Base-by-base conservation (phyloP, 305 asterid genomes). In the Solanum hybrid region DNA sequence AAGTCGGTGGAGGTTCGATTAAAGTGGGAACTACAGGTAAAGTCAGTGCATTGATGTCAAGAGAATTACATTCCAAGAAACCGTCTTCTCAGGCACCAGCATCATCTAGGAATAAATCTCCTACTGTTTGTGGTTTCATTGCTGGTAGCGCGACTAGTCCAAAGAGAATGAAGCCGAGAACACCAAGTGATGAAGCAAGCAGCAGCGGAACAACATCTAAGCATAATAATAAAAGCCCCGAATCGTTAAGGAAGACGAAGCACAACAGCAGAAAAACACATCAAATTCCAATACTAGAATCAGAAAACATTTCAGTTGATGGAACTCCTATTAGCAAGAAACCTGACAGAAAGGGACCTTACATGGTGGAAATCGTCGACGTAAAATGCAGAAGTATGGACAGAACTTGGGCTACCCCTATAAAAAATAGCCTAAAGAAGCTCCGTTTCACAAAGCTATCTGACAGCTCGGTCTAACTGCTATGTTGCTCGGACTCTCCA, bases 1-100 rank as follows among this genome's bases (percentile, higher is more conserved):
- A 90, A 88, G 96, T 96, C 56, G 95, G 98, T n/a, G 97, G 97
- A 91, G 98, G 98, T 88, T 95, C 98, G n/a, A 81, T 96, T 60
- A 95, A 93, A 93, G 92, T 95, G 31, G 98, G 99, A 85, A 93
- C 96, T 34, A 95, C 98, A 2, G 98, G 98, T 75, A 95, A 92
- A 89, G 96, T 96, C 85, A 92, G 98, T 89, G 93, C 97, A 89
- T 94, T 96, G 27, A 94, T 96, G 95, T 94, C 96, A 31, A 91
- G 94, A 91, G 98, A 96, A 88, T 88, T 96, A 78, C 96, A 94
- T 87, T 93, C 94, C 37, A 76, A 88, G 66, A 94, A 93, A 88
- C 89, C 94, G 88, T 89, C 91, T 66, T 86, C 92, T 78, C 93
- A 90, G 90, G 78, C 84, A 72, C 91, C 92, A 38, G 13, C 92